Percentiles rank a stretch among this genome's conserved stretches.
Conservation (phyloP, 306 rosid species). For the Lablab purpureus region DNA sequence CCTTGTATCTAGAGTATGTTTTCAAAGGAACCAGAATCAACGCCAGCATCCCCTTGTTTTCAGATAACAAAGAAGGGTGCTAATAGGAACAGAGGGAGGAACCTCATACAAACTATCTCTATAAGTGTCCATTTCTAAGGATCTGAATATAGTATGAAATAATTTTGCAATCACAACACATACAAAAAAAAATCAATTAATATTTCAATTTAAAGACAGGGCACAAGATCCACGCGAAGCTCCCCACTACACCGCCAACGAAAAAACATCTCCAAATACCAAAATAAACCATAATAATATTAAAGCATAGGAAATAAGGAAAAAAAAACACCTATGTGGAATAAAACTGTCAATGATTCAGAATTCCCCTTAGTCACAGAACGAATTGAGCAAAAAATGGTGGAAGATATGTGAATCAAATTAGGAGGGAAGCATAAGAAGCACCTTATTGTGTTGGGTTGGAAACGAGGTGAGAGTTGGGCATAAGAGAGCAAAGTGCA, state of each 20-base stretch:
- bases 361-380: not conserved
- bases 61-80: not conserved
- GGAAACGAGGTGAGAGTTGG: slow-evolving; percentile 37
- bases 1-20: not conserved
- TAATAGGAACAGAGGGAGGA: not conserved
- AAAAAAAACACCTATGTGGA: not conserved
- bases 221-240: slow-evolving; percentile 26
- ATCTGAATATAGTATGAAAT: slow-evolving; percentile 12
- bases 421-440: not conserved
- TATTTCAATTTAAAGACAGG: not conserved
- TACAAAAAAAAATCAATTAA: not conserved
- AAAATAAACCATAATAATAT: too few relatives aligned
- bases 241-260: not conserved
- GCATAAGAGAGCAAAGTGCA: slow-evolving; percentile 30
- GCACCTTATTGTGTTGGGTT: slow-evolving; percentile 18
- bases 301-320: not conserved
- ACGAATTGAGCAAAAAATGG: slow-evolving; percentile 8
- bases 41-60: not conserved
- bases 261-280: not conserved
- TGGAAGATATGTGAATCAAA: not conserved
- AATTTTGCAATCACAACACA: not conserved
- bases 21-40: not conserved
- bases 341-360: not conserved
- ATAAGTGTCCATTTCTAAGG: slow-evolving; percentile 4
- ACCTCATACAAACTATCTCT: not conserved